Base-by-base conservation (phyloP, 2,329 filamentous ascomycete genomes). In the Onygena corvina region DNA sequence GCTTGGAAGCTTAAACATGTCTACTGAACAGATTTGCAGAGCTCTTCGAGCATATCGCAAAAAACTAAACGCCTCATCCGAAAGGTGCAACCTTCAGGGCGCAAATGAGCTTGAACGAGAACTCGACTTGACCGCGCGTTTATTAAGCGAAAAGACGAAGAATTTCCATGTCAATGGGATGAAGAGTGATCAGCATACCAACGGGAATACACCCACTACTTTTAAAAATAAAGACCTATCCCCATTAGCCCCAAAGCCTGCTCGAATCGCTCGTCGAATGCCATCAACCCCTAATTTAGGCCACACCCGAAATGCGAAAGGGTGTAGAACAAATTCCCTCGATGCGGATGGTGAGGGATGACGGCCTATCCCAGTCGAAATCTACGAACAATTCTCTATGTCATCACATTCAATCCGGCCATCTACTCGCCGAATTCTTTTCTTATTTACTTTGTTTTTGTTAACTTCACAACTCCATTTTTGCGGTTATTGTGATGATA, bases 1-100 rank as follows among this genome's bases (percentile, higher is more conserved):
- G 21, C 70, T 71, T 52, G 71, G 72, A 21, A 71, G 68, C 30
- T 54, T 77, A 8, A 68, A 71, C 7, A 66, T 67, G 53, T 73
- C 73, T 1, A 80, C 76, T 0, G 77, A 81, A 52, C 74, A 76
- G 50, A 64, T 80, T 1, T 76, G 74, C 58, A 72, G 76, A 31
- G 75, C 73, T 4, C 64, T 82, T 3, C 71, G 73, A 40, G 71
- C 73, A 0, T 82, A 80, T 57, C 69, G 77, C 14, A 80, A 78
- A 59, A 77, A 77, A 51, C 67, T 81, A 2, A 67, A 70, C 14
- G 67, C 67, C 4, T 70, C 69, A 23, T 67, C 61, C 1, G 73
- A 77, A 18, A 63, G 61, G 8, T 36, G 25, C 16, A 47, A 36
- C 46, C 61, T 78, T 21, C 70, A 76, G 34, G 63, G 70, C 1